Base-by-base conservation (phyloP, 164 flowering plant species). In the Aristolochia contorta region DNA sequence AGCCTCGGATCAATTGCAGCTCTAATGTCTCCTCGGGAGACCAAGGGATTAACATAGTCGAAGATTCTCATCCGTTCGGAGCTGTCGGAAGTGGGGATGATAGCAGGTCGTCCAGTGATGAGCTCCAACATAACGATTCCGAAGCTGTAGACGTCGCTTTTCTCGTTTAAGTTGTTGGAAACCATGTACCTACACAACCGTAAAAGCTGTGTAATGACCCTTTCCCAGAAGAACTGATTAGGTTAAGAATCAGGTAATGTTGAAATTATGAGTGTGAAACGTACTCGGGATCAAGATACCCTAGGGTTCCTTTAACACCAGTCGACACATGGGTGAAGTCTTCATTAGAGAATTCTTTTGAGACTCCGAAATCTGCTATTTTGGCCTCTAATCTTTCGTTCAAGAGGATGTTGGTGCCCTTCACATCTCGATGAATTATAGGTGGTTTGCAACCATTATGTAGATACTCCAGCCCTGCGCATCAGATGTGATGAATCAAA, bases 261-360 rank as follows among this genome's bases (percentile, higher is more conserved):
- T 47, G 59, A 16, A 54, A 63, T 18, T n/a, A n/a, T n/a, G 71
- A 58, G 43, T 25, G 41, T 22, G 16, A 55, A 22, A n/a, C 83
- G 64, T 73, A 85, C 86, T 83, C 84, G 9, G 86, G 88, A 60
- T 78, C 86, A 57, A 83, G 70, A 48, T 81, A 81, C 0, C 88
- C 86, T 1, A 68, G 78, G 21, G 82, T 79, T 24, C 87, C 87
- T 43, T 64, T 71, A 24, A 53, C 51, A 15, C 18, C 41, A 14
- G 65, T 62, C 43, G 65, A 62, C 16, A 54, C 41, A 43, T 58
- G 60, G 22, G 60, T 19, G 13, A 58, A 21, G 60, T 43, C 16
- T 0, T 58, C 60, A 12, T n/a, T 43, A 1, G 24, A 21, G 48
- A 58, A 13, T 3, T 21, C 48, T 23, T 57, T 57, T 12, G 60